These are phyloP conservation scores for Blastobotrys peoriensis DNA, from an alignment of 805 yeast species.

Conservation along the genomic window DNA sequence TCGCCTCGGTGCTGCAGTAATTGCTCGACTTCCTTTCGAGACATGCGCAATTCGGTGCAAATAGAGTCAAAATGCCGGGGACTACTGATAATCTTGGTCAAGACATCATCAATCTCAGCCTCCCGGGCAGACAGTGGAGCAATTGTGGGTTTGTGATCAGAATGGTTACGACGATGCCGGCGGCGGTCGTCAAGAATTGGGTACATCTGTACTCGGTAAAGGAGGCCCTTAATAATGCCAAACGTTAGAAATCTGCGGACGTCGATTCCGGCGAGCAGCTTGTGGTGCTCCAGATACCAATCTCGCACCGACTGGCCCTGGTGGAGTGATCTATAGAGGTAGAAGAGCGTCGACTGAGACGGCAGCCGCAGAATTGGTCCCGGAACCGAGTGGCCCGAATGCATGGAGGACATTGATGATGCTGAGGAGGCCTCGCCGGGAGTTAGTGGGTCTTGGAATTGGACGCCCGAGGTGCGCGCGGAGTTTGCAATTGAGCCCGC, in stretches of 20 bases:
- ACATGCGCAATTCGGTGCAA: slow-evolving; percentile 60
- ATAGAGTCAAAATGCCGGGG: slow-evolving; percentile 36
- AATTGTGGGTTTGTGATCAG: slow-evolving; percentile 5
- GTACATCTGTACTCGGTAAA: slow-evolving; percentile 72
- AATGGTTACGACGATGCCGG: background rate
- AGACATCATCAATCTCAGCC: slow-evolving; percentile 16
- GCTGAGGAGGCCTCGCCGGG: slow-evolving; percentile 4
- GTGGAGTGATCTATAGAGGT: slow-evolving; percentile 67
- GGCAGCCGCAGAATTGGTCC: slow-evolving; percentile 5
- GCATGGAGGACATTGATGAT: slow-evolving; percentile 18
- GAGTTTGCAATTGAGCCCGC: slow-evolving; percentile 1
- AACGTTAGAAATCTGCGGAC: slow-evolving; percentile 78
- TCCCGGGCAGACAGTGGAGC: slow-evolving; percentile 1
- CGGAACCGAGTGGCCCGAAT: background rate
- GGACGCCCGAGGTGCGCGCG: slow-evolving; percentile 1
- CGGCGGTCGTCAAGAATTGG: slow-evolving; percentile 45
- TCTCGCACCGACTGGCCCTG: slow-evolving; percentile 72
- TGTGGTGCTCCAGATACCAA: slow-evolving; percentile 71
- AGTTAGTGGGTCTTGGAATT: background rate
- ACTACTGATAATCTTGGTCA: slow-evolving; percentile 16
- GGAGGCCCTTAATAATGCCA: slow-evolving; percentile 75
- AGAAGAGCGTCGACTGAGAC: slow-evolving; percentile 41
- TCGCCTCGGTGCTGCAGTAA: slow-evolving; percentile 44
- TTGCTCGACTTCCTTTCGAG: slow-evolving; percentile 49
- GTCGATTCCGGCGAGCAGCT: slow-evolving; percentile 59